These are phyloP conservation scores for Rhizopus arrhizus DNA, from an alignment of 371 early-diverging fungal genomes.

Conservation along the genomic window DNA sequence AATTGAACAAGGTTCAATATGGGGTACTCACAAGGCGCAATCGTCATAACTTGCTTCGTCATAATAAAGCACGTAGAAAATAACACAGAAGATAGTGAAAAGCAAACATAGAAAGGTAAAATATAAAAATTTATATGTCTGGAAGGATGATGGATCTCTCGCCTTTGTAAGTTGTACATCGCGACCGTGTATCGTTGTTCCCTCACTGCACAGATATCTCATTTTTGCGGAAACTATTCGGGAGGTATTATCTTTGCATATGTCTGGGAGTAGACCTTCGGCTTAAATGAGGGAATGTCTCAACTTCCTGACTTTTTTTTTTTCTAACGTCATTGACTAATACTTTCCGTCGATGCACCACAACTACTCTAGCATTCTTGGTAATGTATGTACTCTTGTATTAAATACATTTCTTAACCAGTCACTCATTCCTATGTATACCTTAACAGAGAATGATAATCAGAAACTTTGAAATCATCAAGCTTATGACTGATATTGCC, in stretches of 20 bases:
- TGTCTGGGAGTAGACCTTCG: conserved; percentile 18
- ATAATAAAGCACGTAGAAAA: conserved; percentile 13
- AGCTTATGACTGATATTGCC: conserved; percentile 19
- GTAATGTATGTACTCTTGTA: conserved; percentile 10
- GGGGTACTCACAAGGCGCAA: no score
- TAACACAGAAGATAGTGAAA: conserved; percentile 12
- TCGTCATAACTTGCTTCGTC: no score
- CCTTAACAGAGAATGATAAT: conserved; percentile 19
- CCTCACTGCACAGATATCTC: conserved; percentile 24
- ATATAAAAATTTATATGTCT: conserved; percentile 14
- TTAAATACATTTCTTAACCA: conserved; percentile 18
- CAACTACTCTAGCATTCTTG: conserved; percentile 8
- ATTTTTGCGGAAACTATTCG: conserved; percentile 16
- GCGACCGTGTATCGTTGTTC: conserved; percentile 16
- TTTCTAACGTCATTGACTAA: conserved; percentile 10
- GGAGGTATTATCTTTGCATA: conserved; percentile 18
- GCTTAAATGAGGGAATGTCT: conserved; percentile 15
- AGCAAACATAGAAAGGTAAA: conserved; percentile 15
- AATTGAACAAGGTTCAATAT: no score
- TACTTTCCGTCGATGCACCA: conserved; percentile 8
- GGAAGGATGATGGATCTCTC: conserved; percentile 17
- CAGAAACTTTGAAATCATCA: conserved; percentile 20
- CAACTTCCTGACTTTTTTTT: conserved; percentile 17
- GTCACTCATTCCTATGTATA: conserved; percentile 9
- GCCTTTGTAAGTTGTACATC: conserved; percentile 24